A percentile compares a stretch with the other conserved stretches of the same genome.
These are phyloP conservation scores for Xerocomus amazonicus DNA, from an alignment of 1,284 basidiomycete genomes.

Conservation along the genomic window DNA sequence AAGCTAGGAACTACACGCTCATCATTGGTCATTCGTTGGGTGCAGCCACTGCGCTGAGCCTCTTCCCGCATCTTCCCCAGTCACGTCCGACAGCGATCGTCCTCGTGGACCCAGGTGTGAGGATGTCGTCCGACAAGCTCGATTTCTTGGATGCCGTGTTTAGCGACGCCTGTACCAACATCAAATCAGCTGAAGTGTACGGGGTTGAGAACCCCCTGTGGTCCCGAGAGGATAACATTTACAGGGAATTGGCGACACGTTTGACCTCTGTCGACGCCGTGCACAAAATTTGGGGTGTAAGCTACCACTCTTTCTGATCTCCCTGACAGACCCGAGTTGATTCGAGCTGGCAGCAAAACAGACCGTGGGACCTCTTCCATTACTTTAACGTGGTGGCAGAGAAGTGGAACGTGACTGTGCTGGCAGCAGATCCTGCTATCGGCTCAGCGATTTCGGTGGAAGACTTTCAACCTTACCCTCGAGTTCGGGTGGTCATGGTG, in stretches of 20 bases:
- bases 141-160: neutral
- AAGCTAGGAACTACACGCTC: slow-evolving; percentile 13
- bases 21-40: slow-evolving; percentile 29
- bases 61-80: slow-evolving; percentile 16
- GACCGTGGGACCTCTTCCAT: slow-evolving; percentile 20
- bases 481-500: slow-evolving; percentile 16
- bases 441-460: slow-evolving; percentile 7
- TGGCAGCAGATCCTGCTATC: slow-evolving; percentile 21
- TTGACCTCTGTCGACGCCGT: slow-evolving; percentile 12
- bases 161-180: neutral
- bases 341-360: slow-evolving; percentile 17
- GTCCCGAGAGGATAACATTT: slow-evolving; percentile 17
- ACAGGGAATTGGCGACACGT: slow-evolving; percentile 16
- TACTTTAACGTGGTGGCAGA: slow-evolving; percentile 8
- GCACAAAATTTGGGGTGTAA: slow-evolving; percentile 12
- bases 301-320: neutral
- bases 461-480: slow-evolving; percentile 9
- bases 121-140: neutral
- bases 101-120: slow-evolving; percentile 24
- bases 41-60: slow-evolving; percentile 8
- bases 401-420: slow-evolving; percentile 16
- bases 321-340: neutral
- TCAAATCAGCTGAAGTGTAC: slow-evolving; percentile 5
- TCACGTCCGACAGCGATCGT: slow-evolving; percentile 19
- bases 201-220: slow-evolving; percentile 18